Evolutionary conservation across 352 stramenopile genomes (phyloP), one percentile per base, ranked within the genome.

Genomic region (Globisporangium perplexum): DNA sequence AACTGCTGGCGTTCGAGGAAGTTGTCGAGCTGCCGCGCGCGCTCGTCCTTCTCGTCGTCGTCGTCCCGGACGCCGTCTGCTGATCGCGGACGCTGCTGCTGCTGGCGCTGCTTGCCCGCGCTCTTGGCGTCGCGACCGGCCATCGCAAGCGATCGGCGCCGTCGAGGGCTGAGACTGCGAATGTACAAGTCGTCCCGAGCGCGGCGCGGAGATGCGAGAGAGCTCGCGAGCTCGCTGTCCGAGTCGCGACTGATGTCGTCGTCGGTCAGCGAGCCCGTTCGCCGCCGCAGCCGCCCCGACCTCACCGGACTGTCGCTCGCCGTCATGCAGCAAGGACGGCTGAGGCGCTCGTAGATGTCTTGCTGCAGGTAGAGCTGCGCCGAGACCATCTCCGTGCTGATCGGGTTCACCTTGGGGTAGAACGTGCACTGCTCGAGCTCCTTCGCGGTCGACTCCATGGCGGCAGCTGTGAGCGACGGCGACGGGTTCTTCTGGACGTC

Each of bases 281-380:
- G 55, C 47, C 60, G 61, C 12, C 55, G 66, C 24, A 57, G 28
- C 10, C 43, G 50, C 15, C 46, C 35, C 18, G 28, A 39, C 39
- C 47, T 49, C 20, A 39, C 44, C 4, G 54, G 54, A 12, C 48
- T 54, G 8, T 75, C 63, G 1, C 26, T 41, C 3, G 53, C 43
- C 8, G 30, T 41, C 47, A 60, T 54, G 20, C 55, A 66, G 45
- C 76, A 88, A 1, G 78, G 76, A 3, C 76, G 78, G 52, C 83
- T 94, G 22, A 94, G 68, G 2, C 81, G 79, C 44, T 91, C 79
- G 65, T 88, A 91, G 50, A 94, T 91, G 50, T 94, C 86, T 55
- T 94, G 79, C 57, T 90, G 76, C 36, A 92, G 61, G 39, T 94
- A 93, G 47, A 92, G 67, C 55, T 94, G 84, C 0, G 84, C 84